A percentile compares a stretch with the other conserved stretches of the same genome.
These are phyloP conservation scores for Sesbania bispinosa DNA, from an alignment of 306 rosid species.

Conservation along the genomic window DNA sequence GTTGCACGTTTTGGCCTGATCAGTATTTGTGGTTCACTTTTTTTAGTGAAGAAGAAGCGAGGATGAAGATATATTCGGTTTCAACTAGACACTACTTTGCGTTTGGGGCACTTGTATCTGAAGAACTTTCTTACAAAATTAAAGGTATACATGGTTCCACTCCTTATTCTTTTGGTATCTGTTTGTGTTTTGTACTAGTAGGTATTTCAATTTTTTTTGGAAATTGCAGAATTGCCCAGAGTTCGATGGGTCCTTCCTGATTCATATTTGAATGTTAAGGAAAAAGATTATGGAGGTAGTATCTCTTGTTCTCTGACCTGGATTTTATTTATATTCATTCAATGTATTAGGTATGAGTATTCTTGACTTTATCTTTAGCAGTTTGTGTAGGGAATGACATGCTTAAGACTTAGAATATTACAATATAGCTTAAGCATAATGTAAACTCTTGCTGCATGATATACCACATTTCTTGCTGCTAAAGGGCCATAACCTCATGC, in stretches of 20 bases:
- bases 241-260: constrained; percentile 99
- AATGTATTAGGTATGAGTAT: not conserved
- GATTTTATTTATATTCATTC: not conserved
- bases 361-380: not conserved
- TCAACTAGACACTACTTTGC: constrained; percentile 88
- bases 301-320: not conserved
- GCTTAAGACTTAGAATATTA: too few relatives aligned
- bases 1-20: not conserved
- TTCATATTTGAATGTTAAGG: constrained; percentile 89
- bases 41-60: constrained; percentile 83
- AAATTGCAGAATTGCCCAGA: constrained; percentile 60
- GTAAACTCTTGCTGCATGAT: not conserved
- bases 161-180: not conserved
- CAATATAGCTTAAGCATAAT: not conserved
- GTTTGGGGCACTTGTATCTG: constrained; percentile 85
- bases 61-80: constrained; percentile 93
- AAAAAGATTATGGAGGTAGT: constrained; percentile 93
- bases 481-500: not conserved
- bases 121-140: constrained; percentile 72
- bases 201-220: not conserved
- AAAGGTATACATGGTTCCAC: constrained; percentile 48
- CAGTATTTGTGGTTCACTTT: not conserved
- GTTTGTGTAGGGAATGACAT: not conserved
- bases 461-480: not conserved
- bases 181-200: not conserved